Percentiles rank a stretch among this genome's conserved stretches.
Evolutionary conservation across 441 rosid species (phyloP).

Genomic region (Gossypium gossypioides): DNA sequence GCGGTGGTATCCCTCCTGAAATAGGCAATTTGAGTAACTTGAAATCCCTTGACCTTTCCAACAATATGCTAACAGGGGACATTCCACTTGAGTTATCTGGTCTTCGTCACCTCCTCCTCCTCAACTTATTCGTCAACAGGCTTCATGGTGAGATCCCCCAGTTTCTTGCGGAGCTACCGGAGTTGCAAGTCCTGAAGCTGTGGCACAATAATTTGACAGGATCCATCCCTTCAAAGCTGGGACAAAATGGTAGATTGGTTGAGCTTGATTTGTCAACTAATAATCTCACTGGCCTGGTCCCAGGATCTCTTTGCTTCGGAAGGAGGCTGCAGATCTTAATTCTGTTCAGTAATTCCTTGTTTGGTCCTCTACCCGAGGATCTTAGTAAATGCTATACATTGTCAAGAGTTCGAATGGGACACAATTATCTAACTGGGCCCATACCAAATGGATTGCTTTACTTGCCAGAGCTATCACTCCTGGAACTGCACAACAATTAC

Average conservation of each 20-base stretch:
- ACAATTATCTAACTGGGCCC: conserved; percentile 60
- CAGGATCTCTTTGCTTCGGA: conserved; percentile 52
- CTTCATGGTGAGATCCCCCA: conserved; percentile 68
- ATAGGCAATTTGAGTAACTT: conserved; percentile 58
- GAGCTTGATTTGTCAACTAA: conserved; percentile 71
- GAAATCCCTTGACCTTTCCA: conserved; percentile 64
- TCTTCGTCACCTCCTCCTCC: conserved; percentile 42
- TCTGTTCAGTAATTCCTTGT: conserved; percentile 61
- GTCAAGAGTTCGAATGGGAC: conserved; percentile 53
- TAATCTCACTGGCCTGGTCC: conserved; percentile 76
- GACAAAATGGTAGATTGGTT: conserved; percentile 51
- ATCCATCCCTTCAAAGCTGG: conserved; percentile 58
- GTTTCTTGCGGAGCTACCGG: conserved; percentile 49
- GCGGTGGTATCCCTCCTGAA: conserved; percentile 46
- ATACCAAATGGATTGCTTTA: conserved; percentile 63
- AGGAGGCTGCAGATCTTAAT: conserved; percentile 54
- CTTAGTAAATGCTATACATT: conserved; percentile 57
- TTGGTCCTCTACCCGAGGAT: conserved; percentile 67
- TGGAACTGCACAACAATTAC: conserved; percentile 70
- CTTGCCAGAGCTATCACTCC: conserved; percentile 51
- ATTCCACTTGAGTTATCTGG: conserved; percentile 52
- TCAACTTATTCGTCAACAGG: conserved; percentile 57
- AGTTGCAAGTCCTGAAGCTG: conserved; percentile 46
- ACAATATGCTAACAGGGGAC: conserved; percentile 59
- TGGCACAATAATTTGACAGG: conserved; percentile 84